Base-by-base conservation (phyloP, 2,329 filamentous ascomycete species). In the Botrytis hyacinthi region DNA sequence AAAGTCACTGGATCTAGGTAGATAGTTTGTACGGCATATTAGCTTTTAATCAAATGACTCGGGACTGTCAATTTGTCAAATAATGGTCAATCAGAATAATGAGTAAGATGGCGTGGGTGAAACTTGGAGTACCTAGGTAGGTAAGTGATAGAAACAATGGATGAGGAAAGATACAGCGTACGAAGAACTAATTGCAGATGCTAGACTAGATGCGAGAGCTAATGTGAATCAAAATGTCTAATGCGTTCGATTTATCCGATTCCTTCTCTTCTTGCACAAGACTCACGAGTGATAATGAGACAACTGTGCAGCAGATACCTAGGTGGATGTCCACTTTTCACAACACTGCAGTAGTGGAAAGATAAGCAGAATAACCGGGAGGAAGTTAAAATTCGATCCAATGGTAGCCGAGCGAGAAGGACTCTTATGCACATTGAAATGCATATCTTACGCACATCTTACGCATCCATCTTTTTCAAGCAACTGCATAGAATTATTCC, bases 41-140 rank as follows among this genome's bases (percentile, higher is more conserved):
- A 66, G 29, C 44, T 37, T 51, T 66, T 51, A 66, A 51, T 66
- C 63, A 37, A 66, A 66, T 65, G 61, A 65, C 60, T n/a, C 60
- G 60, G 60, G 35, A 42, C 22, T 63, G 60, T 63, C 60, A 63
- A 29, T 54, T 54, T 54, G 48, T 54, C 48, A 63, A 29, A 63
- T 57, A 18, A 29, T 63, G 60, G 26, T 63, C 37, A 63, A 42
- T 60, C 51, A 57, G 35, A 37, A 40, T 40, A 40, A 61, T 61
- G 59, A 61, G 59, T 61, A 61, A 61, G 59, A 61, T 61, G 59
- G 59, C 59, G 59, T 61, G 37, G 22, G 59, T 61, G 35, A 40
- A 18, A 61, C 26, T 57, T 57, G 51, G 51, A 57, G 51, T 18
- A 57, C 51, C 51, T 57, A 35, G 57, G 57, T 60, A 60, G 57